Evolutionary conservation across 2,329 filamentous ascomycete genomes (phyloP).

Genomic region (Hyphodiscus sp.): DNA sequence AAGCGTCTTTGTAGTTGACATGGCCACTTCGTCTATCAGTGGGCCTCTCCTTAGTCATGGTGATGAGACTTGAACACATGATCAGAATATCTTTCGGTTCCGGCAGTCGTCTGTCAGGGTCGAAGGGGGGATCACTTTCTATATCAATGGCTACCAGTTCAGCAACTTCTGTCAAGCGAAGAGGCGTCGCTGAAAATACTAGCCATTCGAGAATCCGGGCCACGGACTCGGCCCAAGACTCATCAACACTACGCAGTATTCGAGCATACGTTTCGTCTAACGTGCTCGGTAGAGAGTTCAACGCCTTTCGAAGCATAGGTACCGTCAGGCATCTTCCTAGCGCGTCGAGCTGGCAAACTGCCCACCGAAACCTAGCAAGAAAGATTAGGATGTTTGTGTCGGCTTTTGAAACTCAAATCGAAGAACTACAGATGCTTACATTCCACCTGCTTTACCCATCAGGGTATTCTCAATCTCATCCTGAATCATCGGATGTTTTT

Average conservation of each 20-base stretch:
- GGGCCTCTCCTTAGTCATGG: background rate
- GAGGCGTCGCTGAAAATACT: conserved; percentile 14
- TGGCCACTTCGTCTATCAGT: background rate
- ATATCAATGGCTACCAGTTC: conserved; percentile 28
- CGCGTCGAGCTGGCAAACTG: conserved; percentile 30
- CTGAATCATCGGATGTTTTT: conserved; percentile 19
- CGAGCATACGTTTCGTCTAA: conserved; percentile 32
- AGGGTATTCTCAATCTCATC: conserved; percentile 25
- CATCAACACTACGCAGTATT: conserved; percentile 27
- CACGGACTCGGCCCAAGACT: conserved; percentile 10
- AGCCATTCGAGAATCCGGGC: conserved; percentile 23
- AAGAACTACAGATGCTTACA: conserved; percentile 23
- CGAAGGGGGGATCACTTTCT: conserved; percentile 22
- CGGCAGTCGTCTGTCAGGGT: conserved; percentile 29
- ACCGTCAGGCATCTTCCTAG: conserved; percentile 19
- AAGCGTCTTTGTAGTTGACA: background rate
- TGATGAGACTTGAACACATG: conserved; percentile 18
- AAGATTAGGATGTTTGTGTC: background rate
- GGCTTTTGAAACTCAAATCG: background rate
- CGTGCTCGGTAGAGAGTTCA: conserved; percentile 28
- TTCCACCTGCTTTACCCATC: conserved; percentile 24
- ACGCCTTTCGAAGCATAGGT: conserved; percentile 24
- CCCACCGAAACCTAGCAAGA: conserved; percentile 36
- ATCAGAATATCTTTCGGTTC: conserved; percentile 27
- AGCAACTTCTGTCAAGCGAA: conserved; percentile 23